A percentile compares a stretch with the other conserved stretches of the same genome.
Conservation (phyloP, 345 rosid species). For the Kandelia obovata region DNA sequence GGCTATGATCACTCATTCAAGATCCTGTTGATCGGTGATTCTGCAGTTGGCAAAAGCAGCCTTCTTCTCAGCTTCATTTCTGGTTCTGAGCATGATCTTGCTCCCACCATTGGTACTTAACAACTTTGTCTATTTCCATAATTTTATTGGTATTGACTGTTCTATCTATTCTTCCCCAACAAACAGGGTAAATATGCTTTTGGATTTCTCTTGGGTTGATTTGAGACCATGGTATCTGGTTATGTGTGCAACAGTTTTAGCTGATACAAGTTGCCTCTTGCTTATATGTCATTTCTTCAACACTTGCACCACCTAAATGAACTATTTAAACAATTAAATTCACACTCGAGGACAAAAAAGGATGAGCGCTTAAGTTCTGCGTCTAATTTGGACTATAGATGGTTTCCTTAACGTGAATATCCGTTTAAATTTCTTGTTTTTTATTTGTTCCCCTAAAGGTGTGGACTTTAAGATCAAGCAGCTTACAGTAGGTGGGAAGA, state of each 20-base stretch:
- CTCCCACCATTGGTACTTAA: constrained; percentile 82
- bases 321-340: no score
- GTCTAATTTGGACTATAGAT: not conserved
- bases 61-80: constrained; percentile 96
- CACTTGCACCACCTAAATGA: no score
- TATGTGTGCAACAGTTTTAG: not conserved
- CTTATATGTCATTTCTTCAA: no score
- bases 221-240: not conserved
- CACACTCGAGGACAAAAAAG: no score
- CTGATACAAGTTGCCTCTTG: not conserved
- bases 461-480: constrained; percentile 97
- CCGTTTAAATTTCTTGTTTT: not conserved
- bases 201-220: constrained; percentile 13
- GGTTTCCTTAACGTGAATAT: not conserved
- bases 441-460: constrained; percentile 38
- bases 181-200: not conserved
- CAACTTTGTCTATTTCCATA: not conserved
- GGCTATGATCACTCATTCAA: constrained; percentile 86
- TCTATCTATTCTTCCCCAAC: constrained; percentile 1
- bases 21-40: constrained; percentile 94
- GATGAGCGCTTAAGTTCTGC: not conserved
- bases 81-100: constrained; percentile 59
- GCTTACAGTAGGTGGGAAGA: constrained; percentile 71
- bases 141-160: not conserved
- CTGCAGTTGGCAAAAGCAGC: constrained; percentile 95